Evolutionary conservation across 2,329 filamentous ascomycete genomes (phyloP), one percentile per base, ranked within the genome.

Genomic region (Diplocarpon rosae): DNA sequence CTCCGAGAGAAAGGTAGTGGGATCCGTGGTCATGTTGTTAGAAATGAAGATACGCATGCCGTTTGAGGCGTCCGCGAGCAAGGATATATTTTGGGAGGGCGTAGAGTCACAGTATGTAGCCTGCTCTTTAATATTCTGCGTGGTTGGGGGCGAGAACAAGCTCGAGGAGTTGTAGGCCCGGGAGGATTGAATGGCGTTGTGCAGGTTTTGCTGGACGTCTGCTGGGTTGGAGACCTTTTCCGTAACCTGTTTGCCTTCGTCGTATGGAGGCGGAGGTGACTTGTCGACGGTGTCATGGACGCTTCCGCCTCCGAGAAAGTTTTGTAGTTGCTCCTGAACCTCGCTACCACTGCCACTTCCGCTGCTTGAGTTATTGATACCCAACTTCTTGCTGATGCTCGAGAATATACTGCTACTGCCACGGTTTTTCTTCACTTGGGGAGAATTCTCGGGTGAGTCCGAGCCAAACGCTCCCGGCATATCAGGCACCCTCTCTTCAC

Each of bases 101-200:
- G 70, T 81, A 53, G 78, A 74, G 66, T 95, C 89, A 62, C 89
- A 95, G 65, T 95, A 95, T 0, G 84, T 83, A 32, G 81, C 76
- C 54, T 86, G 83, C 62, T 95, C 88, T 59, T 83, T 83, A 53
- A 95, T 80, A 40, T 80, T 68, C 49, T 78, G 80, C 30, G 83
- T 81, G 42, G 76, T 68, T 0, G 86, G 86, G 16, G 78, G 76
- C 3, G 76, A 78, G 65, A 85, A 90, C n/a, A 95, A 65, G 10
- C 70, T 68, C 13, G 77, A 73, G 1, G 85, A 86, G 51, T 85
- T 82, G 62, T 89, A 81, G 1, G 87, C 72, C 31, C 87, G 78
- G 16, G 85, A 86, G 7, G 86, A 78, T 53, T 83, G 75, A 59
- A 95, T 80, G 2, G 89, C 88, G 45, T 81, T 84, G 35, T 84